Evolutionary conservation across 129 eudicot species (phyloP), one percentile per base, ranked within the genome.

Genomic region (Flaveria ramosissima): DNA sequence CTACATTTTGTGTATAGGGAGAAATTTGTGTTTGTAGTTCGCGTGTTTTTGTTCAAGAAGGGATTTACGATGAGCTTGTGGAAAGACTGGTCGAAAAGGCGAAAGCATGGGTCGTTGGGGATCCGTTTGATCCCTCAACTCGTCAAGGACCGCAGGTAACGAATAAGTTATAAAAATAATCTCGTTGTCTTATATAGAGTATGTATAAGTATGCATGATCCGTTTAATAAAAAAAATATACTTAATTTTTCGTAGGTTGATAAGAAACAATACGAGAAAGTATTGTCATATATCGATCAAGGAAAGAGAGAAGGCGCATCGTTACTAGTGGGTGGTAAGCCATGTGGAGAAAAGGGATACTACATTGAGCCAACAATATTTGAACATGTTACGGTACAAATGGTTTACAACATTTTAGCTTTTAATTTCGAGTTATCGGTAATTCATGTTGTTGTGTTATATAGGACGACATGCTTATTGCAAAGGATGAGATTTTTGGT

Each of bases 291-390:
- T 80, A 93, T 93, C 56, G 84, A 90, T 56, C 84, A 63, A 41
- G 98, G 95, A 26, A 90, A 88, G 86, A 85, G 65, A 65, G 98
- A 88, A 74, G 98, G 98, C 4, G 98, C 98, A 27, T 85, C 92
- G 7, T 65, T 93, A 71, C 56, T 93, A 65, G 15, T 68, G 9
- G 98, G 96, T 16, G 98, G 98, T 15, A 88, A 87, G 57, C 85
- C 87, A 17, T 50, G 68, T 2, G 87, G 77, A 46, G 52, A 39
- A 20, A 85, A 78, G 73, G 98, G 98, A 3, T 93, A 80, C 51
- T 93, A 83, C 68, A 88, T 93, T 46, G 88, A 89, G 78, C 98
- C 98, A 70, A 88, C 96, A 17, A 88, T 93, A 51, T 93, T 93
- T 68, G 77, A 77, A 11, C 86, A 90, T 74, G 98, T 93, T 17